phyloP scores from a whole-genome alignment of 225 moss, liverwort and hornwort species.

The Lunularia cruciata region DNA sequence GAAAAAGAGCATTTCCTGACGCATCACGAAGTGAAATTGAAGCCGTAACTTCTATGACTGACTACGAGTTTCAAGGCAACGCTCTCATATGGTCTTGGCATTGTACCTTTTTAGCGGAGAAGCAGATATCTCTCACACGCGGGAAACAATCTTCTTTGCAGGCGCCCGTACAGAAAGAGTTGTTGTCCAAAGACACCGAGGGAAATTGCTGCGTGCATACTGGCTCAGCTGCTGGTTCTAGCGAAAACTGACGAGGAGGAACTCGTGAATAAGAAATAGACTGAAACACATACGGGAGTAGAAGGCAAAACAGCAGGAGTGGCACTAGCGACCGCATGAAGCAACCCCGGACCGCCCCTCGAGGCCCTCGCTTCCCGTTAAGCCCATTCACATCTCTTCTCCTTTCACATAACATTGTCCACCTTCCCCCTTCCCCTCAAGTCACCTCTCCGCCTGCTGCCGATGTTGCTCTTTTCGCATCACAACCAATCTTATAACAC shows the following conservation, averaged over 20 bases:
- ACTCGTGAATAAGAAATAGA: slow-evolving; percentile 27
- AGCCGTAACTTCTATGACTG: too few relatives aligned
- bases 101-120: slow-evolving; percentile 61
- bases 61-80: too few relatives aligned
- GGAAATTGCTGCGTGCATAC: slow-evolving; percentile 25
- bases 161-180: slow-evolving; percentile 74
- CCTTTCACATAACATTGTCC: slow-evolving; percentile 19
- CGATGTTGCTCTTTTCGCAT: slow-evolving; percentile 16
- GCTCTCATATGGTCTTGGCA: too few relatives aligned
- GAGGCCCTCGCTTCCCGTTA: slow-evolving; percentile 26
- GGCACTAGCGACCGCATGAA: slow-evolving; percentile 29
- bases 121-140: slow-evolving; percentile 78
- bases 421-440: slow-evolving; percentile 7
- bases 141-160: slow-evolving; percentile 92
- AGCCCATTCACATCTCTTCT: slow-evolving; percentile 9
- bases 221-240: slow-evolving; percentile 24
- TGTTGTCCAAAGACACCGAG: slow-evolving; percentile 31
- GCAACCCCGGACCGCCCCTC: slow-evolving; percentile 24
- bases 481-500: not conserved
- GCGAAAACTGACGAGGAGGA: slow-evolving; percentile 36
- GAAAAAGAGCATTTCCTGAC: too few relatives aligned
- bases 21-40: too few relatives aligned
- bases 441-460: slow-evolving; percentile 16
- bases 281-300: slow-evolving; percentile 36
- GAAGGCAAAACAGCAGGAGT: slow-evolving; percentile 35